Percentiles rank a stretch among this genome's conserved stretches.
Evolutionary conservation across 2,329 filamentous ascomycete genomes (phyloP).

Genomic region (Paecilomyces sp.): DNA sequence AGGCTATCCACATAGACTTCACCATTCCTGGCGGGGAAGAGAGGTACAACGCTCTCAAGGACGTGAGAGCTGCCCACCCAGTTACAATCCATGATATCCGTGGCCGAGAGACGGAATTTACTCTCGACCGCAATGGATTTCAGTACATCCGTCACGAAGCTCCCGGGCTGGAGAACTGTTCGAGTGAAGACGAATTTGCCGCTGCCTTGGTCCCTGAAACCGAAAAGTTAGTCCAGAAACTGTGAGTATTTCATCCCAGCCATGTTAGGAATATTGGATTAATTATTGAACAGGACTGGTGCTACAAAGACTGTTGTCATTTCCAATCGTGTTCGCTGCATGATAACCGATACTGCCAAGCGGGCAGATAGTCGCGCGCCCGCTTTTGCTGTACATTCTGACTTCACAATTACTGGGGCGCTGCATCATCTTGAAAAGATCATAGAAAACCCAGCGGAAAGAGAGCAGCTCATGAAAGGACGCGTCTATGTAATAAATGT

Average conservation of each 20-base stretch:
- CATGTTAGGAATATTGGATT: neutral
- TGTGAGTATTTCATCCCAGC: slow-evolving; percentile 10
- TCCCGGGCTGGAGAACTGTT: slow-evolving; percentile 23
- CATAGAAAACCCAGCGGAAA: slow-evolving; percentile 3
- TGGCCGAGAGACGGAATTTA: slow-evolving; percentile 37
- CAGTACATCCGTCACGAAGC: slow-evolving; percentile 29
- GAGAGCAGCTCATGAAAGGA: slow-evolving; percentile 4
- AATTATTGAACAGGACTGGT: slow-evolving; percentile 42
- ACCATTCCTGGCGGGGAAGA: neutral
- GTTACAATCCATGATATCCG: slow-evolving; percentile 35
- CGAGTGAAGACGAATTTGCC: slow-evolving; percentile 29
- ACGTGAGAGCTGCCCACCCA: neutral
- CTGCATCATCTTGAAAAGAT: neutral
- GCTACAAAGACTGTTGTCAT: slow-evolving; percentile 54
- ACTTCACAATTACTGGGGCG: slow-evolving; percentile 8
- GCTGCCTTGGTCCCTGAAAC: slow-evolving; percentile 26
- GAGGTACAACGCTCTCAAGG: neutral
- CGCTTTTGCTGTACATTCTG: slow-evolving; percentile 14
- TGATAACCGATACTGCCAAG: slow-evolving; percentile 19
- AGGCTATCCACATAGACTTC: neutral
- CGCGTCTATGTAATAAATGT: slow-evolving; percentile 14
- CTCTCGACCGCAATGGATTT: slow-evolving; percentile 35
- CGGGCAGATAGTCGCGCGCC: slow-evolving; percentile 11
- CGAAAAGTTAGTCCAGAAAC: slow-evolving; percentile 27
- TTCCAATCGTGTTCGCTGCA: slow-evolving; percentile 54